Evolutionary conservation across 768 basidiomycete genomes (phyloP).

Genomic region (Clitopilus passeckerianus): DNA sequence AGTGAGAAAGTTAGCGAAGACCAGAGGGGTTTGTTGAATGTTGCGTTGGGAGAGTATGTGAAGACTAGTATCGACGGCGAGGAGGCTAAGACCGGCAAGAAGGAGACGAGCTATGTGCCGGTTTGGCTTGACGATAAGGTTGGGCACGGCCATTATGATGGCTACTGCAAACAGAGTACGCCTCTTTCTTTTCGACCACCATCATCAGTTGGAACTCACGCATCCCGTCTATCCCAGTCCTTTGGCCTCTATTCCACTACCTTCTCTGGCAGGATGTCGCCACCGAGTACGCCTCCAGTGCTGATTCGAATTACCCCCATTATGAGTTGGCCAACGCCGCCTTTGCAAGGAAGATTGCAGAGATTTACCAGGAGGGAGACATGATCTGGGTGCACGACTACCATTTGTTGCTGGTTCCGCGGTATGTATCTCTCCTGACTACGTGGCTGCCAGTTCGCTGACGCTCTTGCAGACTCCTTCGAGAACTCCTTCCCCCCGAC

Average conservation of each 20-base stretch:
- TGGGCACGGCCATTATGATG: conserved; percentile 93
- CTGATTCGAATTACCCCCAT: conserved; percentile 76
- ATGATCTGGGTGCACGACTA: conserved; percentile 95
- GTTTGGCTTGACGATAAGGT: conserved; percentile 90
- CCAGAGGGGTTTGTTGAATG: conserved; percentile 64
- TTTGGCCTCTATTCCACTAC: conserved; percentile 99
- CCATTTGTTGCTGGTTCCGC: conserved; percentile 88
- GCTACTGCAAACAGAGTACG: conserved; percentile 96
- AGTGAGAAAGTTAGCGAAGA: conserved; percentile 46
- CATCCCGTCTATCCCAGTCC: conserved; percentile 43
- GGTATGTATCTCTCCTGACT: conserved; percentile 17
- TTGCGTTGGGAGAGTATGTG: conserved; percentile 56
- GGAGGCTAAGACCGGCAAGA: conserved; percentile 18
- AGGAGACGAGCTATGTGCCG: conserved; percentile 74
- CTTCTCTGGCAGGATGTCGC: conserved; percentile 97
- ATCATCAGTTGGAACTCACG: background rate
- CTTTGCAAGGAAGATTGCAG: conserved; percentile 70
- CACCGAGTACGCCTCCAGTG: conserved; percentile 73
- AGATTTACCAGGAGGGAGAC: conserved; percentile 84
- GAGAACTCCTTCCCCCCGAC: conserved; percentile 63
- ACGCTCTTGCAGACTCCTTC: conserved; percentile 48
- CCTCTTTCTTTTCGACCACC: conserved; percentile 11
- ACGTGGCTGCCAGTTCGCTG: background rate
- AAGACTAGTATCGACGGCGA: conserved; percentile 54
- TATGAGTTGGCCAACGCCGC: conserved; percentile 82